Evolutionary conservation across 257 asterid genomes (phyloP).

Genomic region (Scutellaria galericulata): DNA sequence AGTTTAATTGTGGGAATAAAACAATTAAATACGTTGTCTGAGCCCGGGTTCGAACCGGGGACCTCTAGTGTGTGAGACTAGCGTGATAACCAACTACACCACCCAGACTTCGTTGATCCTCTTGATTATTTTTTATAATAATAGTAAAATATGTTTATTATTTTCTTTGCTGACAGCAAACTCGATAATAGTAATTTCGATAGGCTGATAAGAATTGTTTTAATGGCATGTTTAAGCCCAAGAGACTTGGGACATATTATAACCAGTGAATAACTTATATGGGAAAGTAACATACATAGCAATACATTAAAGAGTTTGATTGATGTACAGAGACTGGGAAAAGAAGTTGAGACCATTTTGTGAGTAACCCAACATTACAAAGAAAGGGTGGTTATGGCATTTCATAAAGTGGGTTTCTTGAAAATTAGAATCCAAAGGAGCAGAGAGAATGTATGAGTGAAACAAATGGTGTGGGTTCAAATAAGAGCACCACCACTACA

Average conservation of each 20-base stretch:
- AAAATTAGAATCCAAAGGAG: background rate
- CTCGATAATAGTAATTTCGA: no score
- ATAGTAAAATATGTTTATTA: background rate
- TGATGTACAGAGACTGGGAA: no score
- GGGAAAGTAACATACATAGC: no score
- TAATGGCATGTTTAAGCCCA: no score
- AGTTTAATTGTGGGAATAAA: background rate
- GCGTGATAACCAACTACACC: conserved; percentile 99
- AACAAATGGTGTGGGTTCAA: conserved; percentile 24
- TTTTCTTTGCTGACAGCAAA: background rate
- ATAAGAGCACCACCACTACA: conserved; percentile 28
- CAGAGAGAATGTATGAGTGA: background rate
- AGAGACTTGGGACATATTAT: no score
- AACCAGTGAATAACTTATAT: no score
- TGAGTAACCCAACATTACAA: no score
- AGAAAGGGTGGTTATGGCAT: no score
- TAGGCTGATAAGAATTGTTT: no score
- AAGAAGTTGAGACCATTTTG: no score
- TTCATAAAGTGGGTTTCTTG: no score
- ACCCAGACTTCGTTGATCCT: conserved; percentile 51
- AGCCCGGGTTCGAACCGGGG: conserved; percentile 99
- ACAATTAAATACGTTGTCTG: conserved; percentile 33
- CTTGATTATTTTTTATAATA: background rate
- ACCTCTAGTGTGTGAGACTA: conserved; percentile 99
- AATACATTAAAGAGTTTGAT: no score